Conservation (phyloP, 2,329 filamentous ascomycete species). For the Stachybotrys chlorohalonatus region DNA sequence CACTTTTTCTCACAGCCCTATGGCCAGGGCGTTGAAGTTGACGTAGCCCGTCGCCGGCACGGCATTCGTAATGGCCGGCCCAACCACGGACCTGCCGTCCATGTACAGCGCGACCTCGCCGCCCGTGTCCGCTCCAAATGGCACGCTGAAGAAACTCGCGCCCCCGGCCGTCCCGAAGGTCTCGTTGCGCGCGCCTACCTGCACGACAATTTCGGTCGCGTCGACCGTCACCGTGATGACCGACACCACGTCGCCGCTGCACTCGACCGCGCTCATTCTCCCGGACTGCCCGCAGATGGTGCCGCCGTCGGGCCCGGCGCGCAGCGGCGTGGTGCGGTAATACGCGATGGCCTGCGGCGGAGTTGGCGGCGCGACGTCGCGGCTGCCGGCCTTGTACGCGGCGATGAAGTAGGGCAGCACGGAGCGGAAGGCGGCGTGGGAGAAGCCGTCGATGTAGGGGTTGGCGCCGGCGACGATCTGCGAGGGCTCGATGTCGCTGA, state of each 20-base stretch:
- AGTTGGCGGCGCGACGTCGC: slow-evolving; percentile 11
- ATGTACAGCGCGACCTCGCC: slow-evolving; percentile 9
- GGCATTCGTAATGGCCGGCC: slow-evolving; percentile 7
- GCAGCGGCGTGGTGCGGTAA: slow-evolving; percentile 20
- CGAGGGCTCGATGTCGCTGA: slow-evolving; percentile 32
- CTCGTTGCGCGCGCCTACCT: slow-evolving; percentile 17
- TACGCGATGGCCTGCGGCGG: slow-evolving; percentile 20
- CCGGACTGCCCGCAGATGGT: slow-evolving; percentile 20
- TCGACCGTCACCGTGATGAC: slow-evolving; percentile 20
- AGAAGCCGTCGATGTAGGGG: slow-evolving; percentile 36
- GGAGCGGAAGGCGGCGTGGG: slow-evolving; percentile 40
- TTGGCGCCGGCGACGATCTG: slow-evolving; percentile 33
- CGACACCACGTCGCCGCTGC: slow-evolving; percentile 20
- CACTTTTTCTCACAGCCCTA: slow-evolving; percentile 5
- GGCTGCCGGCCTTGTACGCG: slow-evolving; percentile 33
- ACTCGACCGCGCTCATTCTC: slow-evolving; percentile 10
- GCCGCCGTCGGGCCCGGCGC: slow-evolving; percentile 16
- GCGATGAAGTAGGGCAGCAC: slow-evolving; percentile 41
- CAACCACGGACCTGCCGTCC: slow-evolving; percentile 7
- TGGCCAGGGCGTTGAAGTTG: slow-evolving; percentile 13
- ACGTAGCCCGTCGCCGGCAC: slow-evolving; percentile 10
- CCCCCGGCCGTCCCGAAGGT: slow-evolving; percentile 8
- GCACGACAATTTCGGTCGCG: slow-evolving; percentile 16
- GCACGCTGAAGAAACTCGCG: slow-evolving; percentile 12
- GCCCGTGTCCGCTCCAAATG: slow-evolving; percentile 8